These are phyloP conservation scores for Toxicodendron radicans DNA, from an alignment of 345 rosid genomes.

Conservation along the genomic window DNA sequence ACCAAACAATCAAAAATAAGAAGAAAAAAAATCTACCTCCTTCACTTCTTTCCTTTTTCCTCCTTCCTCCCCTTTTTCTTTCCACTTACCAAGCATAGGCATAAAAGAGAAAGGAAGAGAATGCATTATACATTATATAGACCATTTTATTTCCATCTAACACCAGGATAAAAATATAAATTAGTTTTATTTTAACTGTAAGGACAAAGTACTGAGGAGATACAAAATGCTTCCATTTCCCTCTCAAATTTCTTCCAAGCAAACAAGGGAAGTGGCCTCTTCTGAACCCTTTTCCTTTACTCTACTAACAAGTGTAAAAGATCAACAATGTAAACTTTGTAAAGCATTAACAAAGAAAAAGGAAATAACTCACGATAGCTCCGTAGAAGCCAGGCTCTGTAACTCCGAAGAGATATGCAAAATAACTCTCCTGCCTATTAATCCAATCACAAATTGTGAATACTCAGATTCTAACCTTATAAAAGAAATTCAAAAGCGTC, in stretches of 20 bases:
- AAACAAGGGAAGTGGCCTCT: background rate
- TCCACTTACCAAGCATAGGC: too few relatives aligned
- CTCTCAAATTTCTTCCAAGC: background rate
- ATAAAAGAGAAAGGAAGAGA: too few relatives aligned
- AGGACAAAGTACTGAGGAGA: background rate
- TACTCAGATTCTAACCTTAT: background rate
- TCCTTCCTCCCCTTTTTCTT: too few relatives aligned
- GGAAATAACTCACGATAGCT: constrained; percentile 69
- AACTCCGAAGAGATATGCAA: constrained; percentile 91
- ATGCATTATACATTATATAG: too few relatives aligned
- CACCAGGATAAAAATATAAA: too few relatives aligned
- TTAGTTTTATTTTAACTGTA: too few relatives aligned
- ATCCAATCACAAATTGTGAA: constrained; percentile 16
- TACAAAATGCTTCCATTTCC: background rate
- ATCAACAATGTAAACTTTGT: background rate
- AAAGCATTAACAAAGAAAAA: constrained; percentile 1
- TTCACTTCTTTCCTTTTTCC: too few relatives aligned
- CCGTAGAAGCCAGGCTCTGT: constrained; percentile 84
- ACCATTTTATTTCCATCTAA: too few relatives aligned
- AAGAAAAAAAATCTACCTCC: too few relatives aligned
- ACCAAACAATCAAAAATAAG: too few relatives aligned
- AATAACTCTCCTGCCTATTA: constrained; percentile 83
- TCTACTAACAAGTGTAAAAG: background rate
- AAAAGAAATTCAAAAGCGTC: background rate
- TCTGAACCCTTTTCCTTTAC: background rate